phyloP scores from a whole-genome alignment of 495 filamentous ascomycete species.

The Trypethelium eluteriae region DNA sequence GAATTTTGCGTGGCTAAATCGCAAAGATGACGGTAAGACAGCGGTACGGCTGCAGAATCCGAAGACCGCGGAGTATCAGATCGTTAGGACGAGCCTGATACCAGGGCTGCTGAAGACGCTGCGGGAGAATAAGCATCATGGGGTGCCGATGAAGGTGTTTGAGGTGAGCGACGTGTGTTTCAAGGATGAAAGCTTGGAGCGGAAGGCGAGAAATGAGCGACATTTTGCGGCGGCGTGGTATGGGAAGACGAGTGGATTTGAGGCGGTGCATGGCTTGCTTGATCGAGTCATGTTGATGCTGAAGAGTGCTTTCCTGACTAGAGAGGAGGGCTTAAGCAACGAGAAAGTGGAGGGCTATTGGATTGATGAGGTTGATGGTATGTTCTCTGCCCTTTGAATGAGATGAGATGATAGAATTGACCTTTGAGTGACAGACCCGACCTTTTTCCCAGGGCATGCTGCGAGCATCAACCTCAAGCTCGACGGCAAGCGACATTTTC shows the following conservation, averaged over 20 bases:
- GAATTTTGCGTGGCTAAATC: conserved; percentile 95
- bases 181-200: conserved; percentile 71
- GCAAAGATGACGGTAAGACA: conserved; percentile 75
- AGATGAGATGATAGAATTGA: conserved; percentile 2
- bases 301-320: conserved; percentile 66
- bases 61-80: conserved; percentile 92
- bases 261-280: conserved; percentile 87
- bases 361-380: conserved; percentile 83
- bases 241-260: conserved; percentile 92
- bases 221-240: conserved; percentile 94
- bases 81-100: conserved; percentile 82
- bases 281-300: conserved; percentile 93
- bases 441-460: conserved; percentile 84
- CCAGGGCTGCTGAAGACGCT: conserved; percentile 93
- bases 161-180: conserved; percentile 87
- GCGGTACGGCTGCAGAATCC: conserved; percentile 89
- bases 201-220: conserved; percentile 81
- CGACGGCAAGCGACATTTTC: conserved; percentile 57
- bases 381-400: conserved; percentile 23
- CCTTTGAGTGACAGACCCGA: conserved; percentile 50
- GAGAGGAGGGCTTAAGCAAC: conserved; percentile 58
- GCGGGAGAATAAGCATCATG: conserved; percentile 85
- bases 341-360: conserved; percentile 63
- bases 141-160: conserved; percentile 79
- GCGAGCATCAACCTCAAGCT: conserved; percentile 71